Percentiles rank a stretch among this genome's conserved stretches.
These are phyloP conservation scores for Nicotiana tomentosiformis DNA, from an alignment of 257 asterid species.

Conservation along the genomic window DNA sequence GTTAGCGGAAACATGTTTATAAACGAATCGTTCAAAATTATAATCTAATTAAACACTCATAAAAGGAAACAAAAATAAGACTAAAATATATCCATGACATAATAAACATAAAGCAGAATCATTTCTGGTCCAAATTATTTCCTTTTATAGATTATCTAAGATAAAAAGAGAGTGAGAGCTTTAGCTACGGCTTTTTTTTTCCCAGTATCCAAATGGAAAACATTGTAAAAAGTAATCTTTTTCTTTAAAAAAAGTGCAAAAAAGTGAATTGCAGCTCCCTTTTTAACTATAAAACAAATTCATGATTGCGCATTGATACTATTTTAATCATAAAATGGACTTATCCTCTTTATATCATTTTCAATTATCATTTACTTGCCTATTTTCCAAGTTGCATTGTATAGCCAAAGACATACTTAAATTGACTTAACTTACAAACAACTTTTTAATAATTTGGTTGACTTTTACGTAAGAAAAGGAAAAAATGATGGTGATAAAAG, in stretches of 20 bases:
- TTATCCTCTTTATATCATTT: not conserved
- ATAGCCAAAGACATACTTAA: not conserved
- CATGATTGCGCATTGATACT: not conserved
- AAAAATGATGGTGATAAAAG: not conserved
- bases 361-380: not conserved
- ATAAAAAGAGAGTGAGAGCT: not conserved
- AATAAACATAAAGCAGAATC: not conserved
- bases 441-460: not conserved
- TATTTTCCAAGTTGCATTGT: not conserved
- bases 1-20: not conserved
- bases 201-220: not conserved
- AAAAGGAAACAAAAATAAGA: not conserved
- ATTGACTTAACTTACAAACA: not conserved
- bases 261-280: not conserved
- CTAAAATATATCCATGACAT: not conserved
- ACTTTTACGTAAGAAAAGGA: not conserved
- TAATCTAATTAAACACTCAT: not conserved
- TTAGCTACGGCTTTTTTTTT: not conserved
- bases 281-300: not conserved
- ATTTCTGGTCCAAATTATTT: not conserved
- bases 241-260: not conserved
- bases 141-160: not conserved
- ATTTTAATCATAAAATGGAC: not conserved
- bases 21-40: not conserved
- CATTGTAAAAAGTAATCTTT: not conserved